Evolutionary conservation across 139 green algal genomes (phyloP).

Genomic region (Asterochloris erici): DNA sequence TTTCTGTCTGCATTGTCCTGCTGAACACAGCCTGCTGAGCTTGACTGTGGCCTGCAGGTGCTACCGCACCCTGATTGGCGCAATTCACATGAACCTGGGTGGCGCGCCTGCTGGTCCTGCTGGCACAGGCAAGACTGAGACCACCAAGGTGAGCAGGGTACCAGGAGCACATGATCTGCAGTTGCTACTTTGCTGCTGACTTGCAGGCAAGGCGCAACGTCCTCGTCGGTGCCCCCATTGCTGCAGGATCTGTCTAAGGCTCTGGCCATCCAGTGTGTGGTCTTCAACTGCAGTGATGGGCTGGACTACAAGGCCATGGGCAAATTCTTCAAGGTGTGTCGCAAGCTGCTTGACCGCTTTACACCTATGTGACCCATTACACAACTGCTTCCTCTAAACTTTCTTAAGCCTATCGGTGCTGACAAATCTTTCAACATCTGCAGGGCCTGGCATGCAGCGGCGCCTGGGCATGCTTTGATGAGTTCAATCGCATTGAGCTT

Average conservation of each 20-base stretch:
- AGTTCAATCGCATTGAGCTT: constrained; percentile 92
- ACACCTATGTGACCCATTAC: not conserved
- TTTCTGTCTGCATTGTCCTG: not conserved
- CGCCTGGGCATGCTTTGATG: constrained; percentile 86
- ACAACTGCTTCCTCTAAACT: too few species aligned
- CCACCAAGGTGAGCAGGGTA: constrained; percentile 42
- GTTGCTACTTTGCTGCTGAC: too few species aligned
- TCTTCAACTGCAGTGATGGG: constrained; percentile 92
- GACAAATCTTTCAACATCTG: too few species aligned
- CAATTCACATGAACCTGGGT: constrained; percentile 85
- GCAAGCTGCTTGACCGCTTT: not conserved
- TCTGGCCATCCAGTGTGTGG: constrained; percentile 83
- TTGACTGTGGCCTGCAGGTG: constrained; percentile 68
- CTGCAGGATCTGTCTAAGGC: constrained; percentile 75
- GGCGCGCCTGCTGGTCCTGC: constrained; percentile 79
- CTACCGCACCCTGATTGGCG: constrained; percentile 85
- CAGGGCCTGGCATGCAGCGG: constrained; percentile 74
- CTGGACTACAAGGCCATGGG: constrained; percentile 83
- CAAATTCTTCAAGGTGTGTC: constrained; percentile 77
- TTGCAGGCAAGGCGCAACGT: too few species aligned
- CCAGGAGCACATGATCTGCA: too few species aligned
- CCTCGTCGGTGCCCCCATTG: too few species aligned
- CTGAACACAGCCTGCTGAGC: constrained; percentile 46
- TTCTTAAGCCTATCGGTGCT: too few species aligned
- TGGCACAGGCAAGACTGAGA: constrained; percentile 87